Percentiles rank a stretch among this genome's conserved stretches.
Conservation (phyloP, 2,329 filamentous ascomycete genomes). For the Diaporthe longicolla region DNA sequence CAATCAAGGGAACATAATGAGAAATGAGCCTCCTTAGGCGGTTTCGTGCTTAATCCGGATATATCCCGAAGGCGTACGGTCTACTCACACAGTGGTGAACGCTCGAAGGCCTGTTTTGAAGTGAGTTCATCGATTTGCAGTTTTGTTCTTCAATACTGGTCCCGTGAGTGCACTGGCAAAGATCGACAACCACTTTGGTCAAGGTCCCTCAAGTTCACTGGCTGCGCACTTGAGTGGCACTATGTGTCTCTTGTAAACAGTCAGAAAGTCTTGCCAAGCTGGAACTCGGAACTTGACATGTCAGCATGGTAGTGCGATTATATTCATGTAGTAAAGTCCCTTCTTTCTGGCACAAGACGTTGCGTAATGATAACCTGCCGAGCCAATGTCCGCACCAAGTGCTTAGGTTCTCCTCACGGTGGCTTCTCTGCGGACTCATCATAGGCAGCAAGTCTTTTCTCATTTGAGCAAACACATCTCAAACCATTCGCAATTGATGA, state of each 20-base stretch:
- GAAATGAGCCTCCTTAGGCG: no score
- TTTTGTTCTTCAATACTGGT: no score
- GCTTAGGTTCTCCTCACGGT: neutral
- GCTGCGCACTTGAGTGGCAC: neutral
- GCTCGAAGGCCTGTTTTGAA: no score
- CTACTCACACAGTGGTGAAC: no score
- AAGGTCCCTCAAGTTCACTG: neutral
- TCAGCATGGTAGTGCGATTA: neutral
- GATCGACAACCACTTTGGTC: no score
- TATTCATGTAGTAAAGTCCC: neutral
- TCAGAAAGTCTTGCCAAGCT: neutral
- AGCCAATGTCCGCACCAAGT: neutral
- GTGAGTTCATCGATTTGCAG: no score
- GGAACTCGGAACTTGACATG: slow-evolving; percentile 13
- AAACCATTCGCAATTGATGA: neutral
- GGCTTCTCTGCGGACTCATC: neutral
- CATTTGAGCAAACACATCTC: neutral
- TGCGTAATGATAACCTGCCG: neutral
- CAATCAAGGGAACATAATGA: no score
- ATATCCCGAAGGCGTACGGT: no score
- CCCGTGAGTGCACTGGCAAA: no score
- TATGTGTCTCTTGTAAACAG: neutral
- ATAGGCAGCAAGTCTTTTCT: neutral
- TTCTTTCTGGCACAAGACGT: neutral
- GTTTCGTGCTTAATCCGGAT: no score